Percentiles rank a stretch among this genome's conserved stretches.
phyloP scores from a whole-genome alignment of 2,329 filamentous ascomycete genomes.

The Knoxdaviesia proteae region DNA sequence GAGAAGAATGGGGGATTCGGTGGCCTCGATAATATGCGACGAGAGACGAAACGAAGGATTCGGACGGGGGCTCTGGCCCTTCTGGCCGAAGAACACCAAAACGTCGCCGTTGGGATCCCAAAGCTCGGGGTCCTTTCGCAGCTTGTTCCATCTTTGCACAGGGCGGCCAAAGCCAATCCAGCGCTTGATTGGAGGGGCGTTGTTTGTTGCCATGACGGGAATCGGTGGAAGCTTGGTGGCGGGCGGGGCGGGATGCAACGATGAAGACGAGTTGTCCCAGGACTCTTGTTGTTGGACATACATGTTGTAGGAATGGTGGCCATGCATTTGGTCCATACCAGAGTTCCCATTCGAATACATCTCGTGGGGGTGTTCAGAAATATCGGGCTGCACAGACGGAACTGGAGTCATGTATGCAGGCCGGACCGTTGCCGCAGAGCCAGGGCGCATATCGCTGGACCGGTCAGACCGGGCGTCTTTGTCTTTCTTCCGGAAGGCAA shows the following conservation, averaged over 20 bases:
- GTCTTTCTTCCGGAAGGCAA: constrained; percentile 27
- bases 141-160: constrained; percentile 32
- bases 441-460: constrained; percentile 6
- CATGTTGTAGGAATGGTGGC: too few relatives aligned
- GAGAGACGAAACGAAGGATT: constrained; percentile 35
- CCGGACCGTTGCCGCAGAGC: constrained; percentile 8
- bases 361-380: too few relatives aligned
- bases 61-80: constrained; percentile 20
- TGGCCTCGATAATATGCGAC: constrained; percentile 36
- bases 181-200: constrained; percentile 23
- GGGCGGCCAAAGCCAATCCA: constrained; percentile 30
- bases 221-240: constrained; percentile 21
- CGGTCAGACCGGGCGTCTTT: constrained; percentile 11
- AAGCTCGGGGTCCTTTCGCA: constrained; percentile 36
- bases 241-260: constrained; percentile 15
- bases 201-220: constrained; percentile 10
- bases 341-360: too few relatives aligned
- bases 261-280: background rate
- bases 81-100: constrained; percentile 30
- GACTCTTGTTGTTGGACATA: background rate
- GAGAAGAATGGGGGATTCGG: constrained; percentile 31
- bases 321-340: too few relatives aligned
- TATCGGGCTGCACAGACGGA: constrained; percentile 5
- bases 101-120: constrained; percentile 42
- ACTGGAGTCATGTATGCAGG: constrained; percentile 4